A percentile compares a stretch with the other conserved stretches of the same genome.
These are phyloP conservation scores for Vaccinium macrocarpon DNA, from an alignment of 148 eudicot species.

Conservation along the genomic window DNA sequence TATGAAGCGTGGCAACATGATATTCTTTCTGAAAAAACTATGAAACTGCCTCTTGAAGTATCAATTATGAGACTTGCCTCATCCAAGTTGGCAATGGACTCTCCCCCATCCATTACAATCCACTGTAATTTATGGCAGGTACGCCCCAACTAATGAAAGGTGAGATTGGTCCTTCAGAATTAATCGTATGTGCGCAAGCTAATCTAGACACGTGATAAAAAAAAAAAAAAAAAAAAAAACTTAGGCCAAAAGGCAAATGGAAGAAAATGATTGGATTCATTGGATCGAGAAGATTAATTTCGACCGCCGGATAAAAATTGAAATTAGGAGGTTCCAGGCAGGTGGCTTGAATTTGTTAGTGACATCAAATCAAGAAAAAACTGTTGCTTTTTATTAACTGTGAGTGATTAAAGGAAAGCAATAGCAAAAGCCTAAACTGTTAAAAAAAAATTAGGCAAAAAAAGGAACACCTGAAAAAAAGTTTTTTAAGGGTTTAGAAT, in stretches of 20 bases:
- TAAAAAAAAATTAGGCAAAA: background rate
- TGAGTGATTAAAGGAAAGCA: background rate
- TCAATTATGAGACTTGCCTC: background rate
- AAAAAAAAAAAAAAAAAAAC: no score
- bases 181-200: no score
- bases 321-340: background rate
- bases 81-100: background rate
- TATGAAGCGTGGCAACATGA: no score
- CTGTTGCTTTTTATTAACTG: background rate
- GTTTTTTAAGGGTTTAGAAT: background rate
- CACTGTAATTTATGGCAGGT: background rate
- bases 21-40: background rate
- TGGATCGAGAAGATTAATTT: background rate
- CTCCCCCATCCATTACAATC: background rate
- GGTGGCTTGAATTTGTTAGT: background rate
- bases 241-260: background rate
- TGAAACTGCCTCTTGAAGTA: background rate
- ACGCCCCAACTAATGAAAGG: no score
- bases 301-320: background rate
- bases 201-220: no score
- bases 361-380: background rate
- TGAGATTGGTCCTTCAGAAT: no score
- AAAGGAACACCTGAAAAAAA: background rate
- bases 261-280: background rate
- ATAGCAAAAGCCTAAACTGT: background rate